Conservation (phyloP, 1,284 basidiomycete species). For the Phaffia rhodozyma region DNA sequence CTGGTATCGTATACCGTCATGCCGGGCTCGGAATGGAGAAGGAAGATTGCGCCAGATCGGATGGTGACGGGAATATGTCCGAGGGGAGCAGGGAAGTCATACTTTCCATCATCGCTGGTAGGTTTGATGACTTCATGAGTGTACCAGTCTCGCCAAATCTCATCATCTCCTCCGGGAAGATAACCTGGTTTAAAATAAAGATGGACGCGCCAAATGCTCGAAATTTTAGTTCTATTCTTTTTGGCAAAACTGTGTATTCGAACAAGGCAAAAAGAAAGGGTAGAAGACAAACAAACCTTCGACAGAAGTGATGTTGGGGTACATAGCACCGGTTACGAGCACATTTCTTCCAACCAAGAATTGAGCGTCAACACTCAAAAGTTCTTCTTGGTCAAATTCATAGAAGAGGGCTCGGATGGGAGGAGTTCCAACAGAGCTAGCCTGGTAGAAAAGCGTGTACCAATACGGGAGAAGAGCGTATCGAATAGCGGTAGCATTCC, state of each 20-base stretch:
- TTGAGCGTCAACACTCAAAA: slow-evolving; percentile 53
- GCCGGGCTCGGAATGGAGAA: slow-evolving; percentile 45
- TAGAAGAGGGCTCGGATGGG: slow-evolving; percentile 61
- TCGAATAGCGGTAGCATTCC: slow-evolving; percentile 53
- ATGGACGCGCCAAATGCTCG: slow-evolving; percentile 31
- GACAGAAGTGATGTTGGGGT: slow-evolving; percentile 46
- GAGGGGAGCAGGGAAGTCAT: slow-evolving; percentile 44
- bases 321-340: slow-evolving; percentile 59
- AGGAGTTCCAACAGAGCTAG: slow-evolving; percentile 51
- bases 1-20: slow-evolving; percentile 51
- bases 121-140: slow-evolving; percentile 42
- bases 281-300: slow-evolving; percentile 27
- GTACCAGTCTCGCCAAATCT: slow-evolving; percentile 63
- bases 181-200: slow-evolving; percentile 38
- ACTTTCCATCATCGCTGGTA: background rate
- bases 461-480: slow-evolving; percentile 62
- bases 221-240: background rate
- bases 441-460: slow-evolving; percentile 63
- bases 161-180: slow-evolving; percentile 49
- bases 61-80: slow-evolving; percentile 46
- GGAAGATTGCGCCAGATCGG: slow-evolving; percentile 41
- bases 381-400: slow-evolving; percentile 56
- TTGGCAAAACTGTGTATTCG: slow-evolving; percentile 4
- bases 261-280: slow-evolving; percentile 23
- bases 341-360: slow-evolving; percentile 58